A percentile compares a stretch with the other conserved stretches of the same genome.
Evolutionary conservation across 805 yeast species (phyloP).

Genomic region (Candida pini): DNA sequence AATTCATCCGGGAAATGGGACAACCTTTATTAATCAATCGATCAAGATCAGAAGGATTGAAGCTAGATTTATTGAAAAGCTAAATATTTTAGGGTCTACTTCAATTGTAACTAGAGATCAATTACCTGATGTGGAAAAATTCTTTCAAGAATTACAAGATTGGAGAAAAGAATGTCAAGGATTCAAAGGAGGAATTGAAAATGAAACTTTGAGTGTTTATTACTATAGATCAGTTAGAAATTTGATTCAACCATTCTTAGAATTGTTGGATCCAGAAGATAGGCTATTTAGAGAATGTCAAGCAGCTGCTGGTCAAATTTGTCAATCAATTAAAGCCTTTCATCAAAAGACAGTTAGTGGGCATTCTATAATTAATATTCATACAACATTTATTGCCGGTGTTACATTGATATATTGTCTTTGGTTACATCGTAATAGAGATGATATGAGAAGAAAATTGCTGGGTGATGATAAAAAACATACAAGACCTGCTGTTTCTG

Average conservation of each 20-base stretch:
- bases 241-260: slow-evolving; percentile 59
- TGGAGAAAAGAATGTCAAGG: slow-evolving; percentile 54
- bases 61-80: slow-evolving; percentile 49
- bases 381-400: slow-evolving; percentile 64
- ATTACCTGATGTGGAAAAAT: slow-evolving; percentile 45
- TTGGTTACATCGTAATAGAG: slow-evolving; percentile 59
- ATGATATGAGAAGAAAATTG: slow-evolving; percentile 48
- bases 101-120: slow-evolving; percentile 31
- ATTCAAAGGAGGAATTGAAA: slow-evolving; percentile 45
- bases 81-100: slow-evolving; percentile 34
- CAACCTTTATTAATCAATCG: slow-evolving; percentile 51
- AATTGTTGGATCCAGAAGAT: slow-evolving; percentile 55
- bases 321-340: slow-evolving; percentile 57
- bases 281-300: slow-evolving; percentile 59
- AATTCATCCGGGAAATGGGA: slow-evolving; percentile 28
- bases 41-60: slow-evolving; percentile 54
- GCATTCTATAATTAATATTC: slow-evolving; percentile 61
- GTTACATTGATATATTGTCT: slow-evolving; percentile 61
- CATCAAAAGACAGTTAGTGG: slow-evolving; percentile 59
- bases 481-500: slow-evolving; percentile 54
- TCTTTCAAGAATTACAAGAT: slow-evolving; percentile 46
- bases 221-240: slow-evolving; percentile 57
- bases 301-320: slow-evolving; percentile 66
- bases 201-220: slow-evolving; percentile 52
- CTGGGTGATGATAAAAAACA: slow-evolving; percentile 55